Base-by-base conservation (phyloP, 345 rosid genomes). In the Populus tremula region DNA sequence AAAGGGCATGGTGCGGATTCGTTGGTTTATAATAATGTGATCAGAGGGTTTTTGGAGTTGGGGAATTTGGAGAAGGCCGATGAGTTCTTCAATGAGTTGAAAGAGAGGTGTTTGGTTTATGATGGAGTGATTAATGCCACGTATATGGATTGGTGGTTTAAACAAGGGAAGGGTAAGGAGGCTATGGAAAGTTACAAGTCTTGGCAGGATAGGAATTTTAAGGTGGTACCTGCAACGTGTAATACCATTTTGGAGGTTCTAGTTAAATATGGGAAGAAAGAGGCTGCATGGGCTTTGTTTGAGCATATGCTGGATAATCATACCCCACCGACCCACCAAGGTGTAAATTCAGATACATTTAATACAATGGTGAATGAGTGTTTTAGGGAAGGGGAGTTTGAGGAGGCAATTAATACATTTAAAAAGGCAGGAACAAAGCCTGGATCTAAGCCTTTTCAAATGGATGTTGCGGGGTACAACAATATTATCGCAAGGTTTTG, bases 1-100 rank as follows among this genome's bases (percentile, higher is more conserved):
- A 94, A 86, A 83, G 98, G 98, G 41, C 93, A 89, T n/a, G 99
- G 98, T 23, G 97, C 99, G 0, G 99, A 94, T 85, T 94, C 99
- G 0, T 63, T 89, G 79, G 98, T 94, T 16, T 96, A 88, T 79
- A 94, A 89, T 49, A 96, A 92, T 76, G 75, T 96, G 80, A 91
- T 96, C 13, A 83, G 80, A 18, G 99, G 97, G 39, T 96, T 84
- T 64, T 81, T 96, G 86, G 90, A 90, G 17, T 77, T 87, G 85
- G 99, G 89, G 39, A 90, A 94, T 69, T 76, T 91, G 78, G 91
- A 88, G 54, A 94, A 89, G 89, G 99, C 99, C 0, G 89, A 90
- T 65, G 98, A 94, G 82, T 86, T 96, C 76, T 96, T 94, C 43
- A 92, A 89, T 82, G 99, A 96, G 81, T 82, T 96, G 84, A 91